Percentiles rank a stretch among this genome's conserved stretches.
phyloP scores from a whole-genome alignment of 1,284 basidiomycete species.

The Apiotrichum laibachii region DNA sequence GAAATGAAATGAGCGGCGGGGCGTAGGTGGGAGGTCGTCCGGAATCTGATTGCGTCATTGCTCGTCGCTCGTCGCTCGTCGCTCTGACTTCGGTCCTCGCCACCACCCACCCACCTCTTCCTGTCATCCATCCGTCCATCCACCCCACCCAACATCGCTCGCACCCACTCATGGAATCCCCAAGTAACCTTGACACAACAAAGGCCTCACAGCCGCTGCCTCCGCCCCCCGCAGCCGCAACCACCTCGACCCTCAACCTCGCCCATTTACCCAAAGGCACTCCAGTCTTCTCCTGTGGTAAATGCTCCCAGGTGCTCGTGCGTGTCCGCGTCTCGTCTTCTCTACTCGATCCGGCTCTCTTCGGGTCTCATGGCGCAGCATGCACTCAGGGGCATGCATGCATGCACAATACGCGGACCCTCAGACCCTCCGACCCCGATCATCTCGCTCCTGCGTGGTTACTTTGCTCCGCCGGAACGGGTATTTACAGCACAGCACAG shows the following conservation, averaged over 20 bases:
- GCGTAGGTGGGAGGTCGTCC: no score
- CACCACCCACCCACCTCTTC: background rate
- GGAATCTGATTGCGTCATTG: background rate
- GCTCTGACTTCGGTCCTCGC: background rate
- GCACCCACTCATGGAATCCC: background rate
- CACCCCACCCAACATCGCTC: background rate
- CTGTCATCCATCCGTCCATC: no score
- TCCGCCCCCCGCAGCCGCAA: background rate
- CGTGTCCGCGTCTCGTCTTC: slow-evolving; percentile 6
- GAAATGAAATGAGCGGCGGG: background rate
- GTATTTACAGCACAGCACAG: no score
- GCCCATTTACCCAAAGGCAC: slow-evolving; percentile 41
- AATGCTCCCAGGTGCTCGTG: slow-evolving; percentile 43
- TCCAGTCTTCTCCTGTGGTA: slow-evolving; percentile 43
- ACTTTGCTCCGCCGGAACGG: no score
- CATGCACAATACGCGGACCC: no score
- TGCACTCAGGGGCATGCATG: no score
- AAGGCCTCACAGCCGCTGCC: background rate
- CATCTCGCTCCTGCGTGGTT: no score
- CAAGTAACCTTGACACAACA: background rate
- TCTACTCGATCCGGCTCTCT: no score
- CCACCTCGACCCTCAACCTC: slow-evolving; percentile 27
- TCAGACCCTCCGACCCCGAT: no score
- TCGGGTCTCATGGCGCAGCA: no score
- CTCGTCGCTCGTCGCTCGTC: background rate